These are phyloP conservation scores for Amaranthus cruentus DNA, from an alignment of 148 eudicot genomes.

Conservation along the genomic window DNA sequence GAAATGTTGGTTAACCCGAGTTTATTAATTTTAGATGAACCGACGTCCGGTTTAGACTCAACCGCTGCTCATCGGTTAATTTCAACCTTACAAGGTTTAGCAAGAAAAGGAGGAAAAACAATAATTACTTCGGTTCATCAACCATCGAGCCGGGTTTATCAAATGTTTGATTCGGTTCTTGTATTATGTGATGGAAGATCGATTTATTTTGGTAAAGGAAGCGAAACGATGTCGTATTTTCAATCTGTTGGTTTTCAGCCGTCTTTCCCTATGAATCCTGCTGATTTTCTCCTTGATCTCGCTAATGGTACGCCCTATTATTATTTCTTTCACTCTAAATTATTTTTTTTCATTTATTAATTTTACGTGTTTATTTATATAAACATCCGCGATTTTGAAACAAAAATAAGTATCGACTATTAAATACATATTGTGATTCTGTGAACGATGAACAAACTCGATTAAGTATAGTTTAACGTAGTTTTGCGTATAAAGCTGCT, in stretches of 20 bases:
- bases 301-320: conserved; percentile 72
- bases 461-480: too few species aligned
- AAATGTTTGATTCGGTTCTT: conserved; percentile 61
- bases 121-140: conserved; percentile 76
- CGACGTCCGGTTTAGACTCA: conserved; percentile 81
- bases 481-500: too few species aligned
- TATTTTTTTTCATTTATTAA: not conserved
- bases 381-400: not conserved
- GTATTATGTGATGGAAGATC: conserved; percentile 70
- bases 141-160: conserved; percentile 74
- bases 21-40: conserved; percentile 73
- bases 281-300: conserved; percentile 97
- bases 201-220: conserved; percentile 65
- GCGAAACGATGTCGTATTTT: conserved; percentile 61
- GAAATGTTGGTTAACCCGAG: conserved; percentile 90
- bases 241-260: conserved; percentile 64
- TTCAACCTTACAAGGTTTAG: conserved; percentile 35
- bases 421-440: too few species aligned
- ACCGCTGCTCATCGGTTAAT: conserved; percentile 69
- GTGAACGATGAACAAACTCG: too few species aligned
- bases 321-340: not conserved
- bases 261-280: conserved; percentile 84
- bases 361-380: not conserved
- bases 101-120: conserved; percentile 56
- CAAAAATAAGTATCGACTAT: too few species aligned